phyloP scores from a whole-genome alignment of 1,284 basidiomycete species.

The Leccinum solheimii region DNA sequence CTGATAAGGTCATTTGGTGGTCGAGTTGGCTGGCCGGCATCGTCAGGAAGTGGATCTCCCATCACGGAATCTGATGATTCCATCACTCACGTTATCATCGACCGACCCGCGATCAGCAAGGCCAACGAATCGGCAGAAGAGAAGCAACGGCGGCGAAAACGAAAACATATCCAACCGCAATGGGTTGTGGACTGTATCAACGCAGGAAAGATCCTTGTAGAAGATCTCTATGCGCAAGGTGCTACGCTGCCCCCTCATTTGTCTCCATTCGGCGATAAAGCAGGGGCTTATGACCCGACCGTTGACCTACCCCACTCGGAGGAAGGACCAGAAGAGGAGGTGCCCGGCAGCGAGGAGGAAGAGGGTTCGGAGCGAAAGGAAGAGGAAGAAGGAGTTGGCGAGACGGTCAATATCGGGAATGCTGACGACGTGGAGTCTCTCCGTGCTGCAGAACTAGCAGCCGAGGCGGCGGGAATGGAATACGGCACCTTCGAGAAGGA shows the following conservation, averaged over 20 bases:
- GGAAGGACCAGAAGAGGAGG: slow-evolving; percentile 36
- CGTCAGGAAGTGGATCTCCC: slow-evolving; percentile 83
- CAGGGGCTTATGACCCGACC: slow-evolving; percentile 77
- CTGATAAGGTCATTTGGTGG: slow-evolving; percentile 91
- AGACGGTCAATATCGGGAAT: slow-evolving; percentile 42
- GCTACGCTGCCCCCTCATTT: slow-evolving; percentile 91
- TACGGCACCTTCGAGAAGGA: slow-evolving; percentile 82
- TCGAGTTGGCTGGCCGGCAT: slow-evolving; percentile 85
- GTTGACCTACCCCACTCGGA: slow-evolving; percentile 42
- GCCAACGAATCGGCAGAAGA: slow-evolving; percentile 57
- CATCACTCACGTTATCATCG: slow-evolving; percentile 96
- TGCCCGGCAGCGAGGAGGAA: slow-evolving; percentile 44
- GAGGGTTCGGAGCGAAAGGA: slow-evolving; percentile 38
- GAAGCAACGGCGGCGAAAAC: slow-evolving; percentile 61
- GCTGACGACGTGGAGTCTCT: slow-evolving; percentile 70
- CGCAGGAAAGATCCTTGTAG: slow-evolving; percentile 78
- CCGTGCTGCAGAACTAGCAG: slow-evolving; percentile 89
- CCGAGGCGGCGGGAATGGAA: slow-evolving; percentile 88
- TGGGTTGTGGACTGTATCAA: slow-evolving; percentile 99
- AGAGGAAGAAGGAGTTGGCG: slow-evolving; percentile 33
- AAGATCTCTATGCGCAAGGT: slow-evolving; percentile 87
- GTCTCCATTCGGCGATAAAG: slow-evolving; percentile 89
- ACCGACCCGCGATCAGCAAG: slow-evolving; percentile 70
- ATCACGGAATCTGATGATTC: slow-evolving; percentile 71
- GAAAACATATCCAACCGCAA: slow-evolving; percentile 95